These are phyloP conservation scores for Sergeia podlipaevii DNA, from an alignment of 208 protist species.

Conservation along the genomic window DNA sequence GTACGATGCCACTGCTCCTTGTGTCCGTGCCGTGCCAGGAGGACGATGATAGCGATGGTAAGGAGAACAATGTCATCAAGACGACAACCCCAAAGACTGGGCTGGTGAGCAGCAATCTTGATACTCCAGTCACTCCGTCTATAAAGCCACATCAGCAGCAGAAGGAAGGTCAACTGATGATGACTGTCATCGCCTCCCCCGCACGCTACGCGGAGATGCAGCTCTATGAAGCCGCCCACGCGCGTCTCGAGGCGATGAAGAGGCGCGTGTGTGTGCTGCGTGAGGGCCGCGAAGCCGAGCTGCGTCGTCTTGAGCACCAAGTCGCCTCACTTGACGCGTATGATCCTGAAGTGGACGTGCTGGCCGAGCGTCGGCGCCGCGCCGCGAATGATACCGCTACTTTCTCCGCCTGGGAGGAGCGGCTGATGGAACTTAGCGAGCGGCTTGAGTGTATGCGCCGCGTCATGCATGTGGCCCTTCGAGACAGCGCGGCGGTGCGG, in stretches of 20 bases:
- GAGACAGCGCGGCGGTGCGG: constrained; percentile 20
- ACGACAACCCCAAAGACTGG: constrained; percentile 2
- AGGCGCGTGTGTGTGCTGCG: constrained; percentile 30
- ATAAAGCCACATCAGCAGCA: background rate
- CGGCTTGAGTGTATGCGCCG: constrained; percentile 26
- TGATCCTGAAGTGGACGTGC: constrained; percentile 34
- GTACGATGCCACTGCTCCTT: too few species aligned
- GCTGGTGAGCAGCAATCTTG: background rate
- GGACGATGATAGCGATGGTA: background rate
- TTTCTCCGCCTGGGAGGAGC: constrained; percentile 19
- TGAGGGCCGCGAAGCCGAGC: constrained; percentile 25
- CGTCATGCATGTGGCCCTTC: constrained; percentile 16
- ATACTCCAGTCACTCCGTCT: background rate
- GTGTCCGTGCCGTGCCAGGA: background rate
- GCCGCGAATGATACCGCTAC: constrained; percentile 24
- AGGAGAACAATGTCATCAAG: background rate
- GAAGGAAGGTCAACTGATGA: constrained; percentile 1
- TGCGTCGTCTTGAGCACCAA: constrained; percentile 19
- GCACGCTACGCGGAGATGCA: constrained; percentile 32
- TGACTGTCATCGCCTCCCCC: constrained; percentile 23
- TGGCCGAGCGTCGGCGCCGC: constrained; percentile 11
- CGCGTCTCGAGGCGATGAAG: constrained; percentile 31
- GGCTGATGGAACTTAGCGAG: constrained; percentile 17
- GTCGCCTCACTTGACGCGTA: constrained; percentile 31
- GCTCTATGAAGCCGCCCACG: constrained; percentile 29